Base-by-base conservation (phyloP, 208 protist genomes). In the Crithidia acanthocephali region DNA sequence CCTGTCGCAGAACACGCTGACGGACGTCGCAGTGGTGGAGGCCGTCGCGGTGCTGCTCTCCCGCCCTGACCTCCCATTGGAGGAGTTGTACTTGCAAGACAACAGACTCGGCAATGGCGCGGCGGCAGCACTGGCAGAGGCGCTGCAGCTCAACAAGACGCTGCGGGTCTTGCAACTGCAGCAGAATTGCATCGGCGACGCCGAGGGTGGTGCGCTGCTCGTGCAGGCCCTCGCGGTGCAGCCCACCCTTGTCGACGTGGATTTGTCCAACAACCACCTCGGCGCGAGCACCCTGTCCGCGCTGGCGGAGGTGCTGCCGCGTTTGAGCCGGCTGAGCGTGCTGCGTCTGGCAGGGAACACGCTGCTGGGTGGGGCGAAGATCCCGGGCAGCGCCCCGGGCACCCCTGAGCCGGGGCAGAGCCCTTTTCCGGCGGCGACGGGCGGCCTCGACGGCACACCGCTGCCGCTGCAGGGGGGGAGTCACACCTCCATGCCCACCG, bases 1-100 rank as follows among this genome's bases (percentile, higher is more conserved):
- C 69, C 72, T 98, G 32, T 95, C 90, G 27, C 85, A 79, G 63
- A 98, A 98, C 71, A 68, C 76, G 45, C 76, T 97, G 58, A 83
- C 83, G 35, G 94, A 95, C 63, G 74, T 74, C 6, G 87, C 78
- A 15, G 77, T 79, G n/a, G 74, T 67, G 23, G 47, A 85, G 33
- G 86, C 83, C 6, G 63, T 98, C 20, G 80, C 91, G 20, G 60
- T 93, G 22, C 75, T 97, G 23, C 77, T 98, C 9, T 86, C 74
- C 32, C 80, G 84, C 44, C 74, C 70, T 11, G 81, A 88, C 37
- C 84, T 87, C 35, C 76, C 85, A 3, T 66, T 97, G 28, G 80
- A 91, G 78, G 83, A 92, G 77, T 70, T 98, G 9, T 82, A 95
- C 53, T 74, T 98, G 22, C 50, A 69, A 25, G 86, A 97, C 66